Percentiles rank a stretch among this genome's conserved stretches.
Evolutionary conservation across 2,329 filamentous ascomycete species (phyloP).

Genomic region (Aspergillus melleus): DNA sequence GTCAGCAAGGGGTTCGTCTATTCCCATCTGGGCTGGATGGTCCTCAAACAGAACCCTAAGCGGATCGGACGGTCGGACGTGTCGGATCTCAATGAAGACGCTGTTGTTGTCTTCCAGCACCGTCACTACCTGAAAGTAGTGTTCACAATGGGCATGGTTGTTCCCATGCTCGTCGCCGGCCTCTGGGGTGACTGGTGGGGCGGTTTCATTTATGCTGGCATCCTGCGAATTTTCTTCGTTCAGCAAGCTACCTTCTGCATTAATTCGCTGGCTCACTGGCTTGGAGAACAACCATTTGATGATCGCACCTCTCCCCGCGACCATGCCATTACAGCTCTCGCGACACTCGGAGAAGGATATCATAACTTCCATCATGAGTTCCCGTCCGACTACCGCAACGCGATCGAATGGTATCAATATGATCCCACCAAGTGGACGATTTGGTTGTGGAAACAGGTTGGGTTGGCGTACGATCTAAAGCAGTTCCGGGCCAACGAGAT

Average conservation of each 20-base stretch:
- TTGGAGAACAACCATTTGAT: conserved; percentile 18
- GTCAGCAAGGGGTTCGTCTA: conserved; percentile 15
- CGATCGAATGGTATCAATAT: conserved; percentile 17
- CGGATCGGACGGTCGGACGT: conserved; percentile 11
- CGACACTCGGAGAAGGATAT: conserved; percentile 17
- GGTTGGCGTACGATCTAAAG: conserved; percentile 15
- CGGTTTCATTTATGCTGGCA: conserved; percentile 56
- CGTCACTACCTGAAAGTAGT: conserved; percentile 11
- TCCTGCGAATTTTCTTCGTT: conserved; percentile 73
- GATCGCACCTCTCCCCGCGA: conserved; percentile 16
- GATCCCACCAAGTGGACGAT: conserved; percentile 21
- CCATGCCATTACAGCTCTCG: conserved; percentile 12
- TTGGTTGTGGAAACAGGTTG: conserved; percentile 12
- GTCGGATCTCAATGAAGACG: conserved; percentile 15
- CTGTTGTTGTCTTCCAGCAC: conserved; percentile 18
- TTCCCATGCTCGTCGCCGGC: conserved; percentile 12
- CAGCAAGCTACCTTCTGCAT: conserved; percentile 82
- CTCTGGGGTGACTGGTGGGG: conserved; percentile 17
- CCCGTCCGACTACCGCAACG: conserved; percentile 18
- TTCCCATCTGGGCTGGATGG: conserved; percentile 17
- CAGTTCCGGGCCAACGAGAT: conserved; percentile 15
- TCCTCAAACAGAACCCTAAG: conserved; percentile 16
- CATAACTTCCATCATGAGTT: conserved; percentile 23
- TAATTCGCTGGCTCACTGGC: conserved; percentile 70
- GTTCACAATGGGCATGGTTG: conserved; percentile 9